These are phyloP conservation scores for Arachis hypogaea DNA, from an alignment of 306 rosid genomes.

Conservation along the genomic window DNA sequence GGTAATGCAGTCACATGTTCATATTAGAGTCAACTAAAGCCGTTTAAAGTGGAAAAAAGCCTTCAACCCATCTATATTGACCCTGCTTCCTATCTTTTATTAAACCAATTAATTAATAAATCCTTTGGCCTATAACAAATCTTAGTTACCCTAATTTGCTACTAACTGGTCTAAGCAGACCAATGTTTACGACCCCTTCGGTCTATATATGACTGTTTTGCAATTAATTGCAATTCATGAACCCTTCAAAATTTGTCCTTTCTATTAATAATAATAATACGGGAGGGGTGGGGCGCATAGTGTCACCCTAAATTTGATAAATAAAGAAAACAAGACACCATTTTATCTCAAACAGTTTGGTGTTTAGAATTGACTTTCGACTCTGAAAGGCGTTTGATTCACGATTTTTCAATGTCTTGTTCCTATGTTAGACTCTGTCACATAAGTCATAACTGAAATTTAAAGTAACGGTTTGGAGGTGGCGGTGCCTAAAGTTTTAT, in stretches of 20 bases:
- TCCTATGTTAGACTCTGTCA: background rate
- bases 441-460: conserved; percentile 18
- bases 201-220: conserved; percentile 2
- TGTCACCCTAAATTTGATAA: conserved; percentile 4
- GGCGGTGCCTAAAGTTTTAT: conserved; percentile 27
- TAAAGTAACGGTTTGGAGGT: conserved; percentile 33
- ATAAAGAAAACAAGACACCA: conserved; percentile 26
- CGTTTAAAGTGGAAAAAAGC: conserved; percentile 38
- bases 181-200: conserved; percentile 16
- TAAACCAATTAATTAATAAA: background rate
- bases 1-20: conserved; percentile 46
- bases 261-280: background rate
- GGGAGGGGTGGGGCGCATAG: background rate
- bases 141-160: conserved; percentile 37
- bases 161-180: conserved; percentile 18
- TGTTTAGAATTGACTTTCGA: conserved; percentile 25
- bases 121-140: background rate
- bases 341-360: conserved; percentile 26
- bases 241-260: conserved; percentile 5
- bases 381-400: conserved; percentile 8
- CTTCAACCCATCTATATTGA: background rate
- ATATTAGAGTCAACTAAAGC: conserved; percentile 36
- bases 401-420: conserved; percentile 15
- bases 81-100: conserved; percentile 1
- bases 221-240: background rate